Evolutionary conservation across 345 rosid genomes (phyloP).

Genomic region (Aquilaria yunnanensis): DNA sequence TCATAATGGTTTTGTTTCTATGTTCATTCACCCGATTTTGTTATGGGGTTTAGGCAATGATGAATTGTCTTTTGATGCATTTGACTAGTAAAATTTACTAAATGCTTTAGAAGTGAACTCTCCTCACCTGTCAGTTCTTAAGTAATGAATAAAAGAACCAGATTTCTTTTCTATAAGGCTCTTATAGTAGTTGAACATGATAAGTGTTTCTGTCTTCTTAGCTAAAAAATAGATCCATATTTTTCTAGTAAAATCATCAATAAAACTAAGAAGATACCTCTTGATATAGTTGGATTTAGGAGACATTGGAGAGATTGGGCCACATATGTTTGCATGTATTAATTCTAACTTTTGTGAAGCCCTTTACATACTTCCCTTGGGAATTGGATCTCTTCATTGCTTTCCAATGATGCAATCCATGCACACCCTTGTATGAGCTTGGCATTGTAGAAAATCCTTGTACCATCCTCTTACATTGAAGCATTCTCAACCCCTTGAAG

Average conservation of each 20-base stretch:
- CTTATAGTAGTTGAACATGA: neutral
- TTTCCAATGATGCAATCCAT: neutral
- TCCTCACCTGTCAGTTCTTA: neutral
- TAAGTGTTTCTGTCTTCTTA: too few species aligned
- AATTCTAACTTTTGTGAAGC: neutral
- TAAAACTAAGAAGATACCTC: neutral
- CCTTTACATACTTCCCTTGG: neutral
- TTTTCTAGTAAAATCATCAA: neutral
- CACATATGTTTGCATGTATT: neutral
- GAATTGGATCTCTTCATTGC: neutral
- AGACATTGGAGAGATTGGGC: neutral
- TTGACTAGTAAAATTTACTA: neutral
- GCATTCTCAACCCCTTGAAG: too few species aligned
- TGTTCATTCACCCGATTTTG: neutral
- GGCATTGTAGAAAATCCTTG: too few species aligned
- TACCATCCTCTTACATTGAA: too few species aligned
- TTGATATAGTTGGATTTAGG: neutral
- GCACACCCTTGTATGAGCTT: neutral
- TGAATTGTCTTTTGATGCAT: neutral
- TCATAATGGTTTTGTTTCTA: conserved; percentile 7
- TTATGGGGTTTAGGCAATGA: neutral
- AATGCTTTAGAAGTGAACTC: neutral
- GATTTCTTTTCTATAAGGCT: conserved; percentile 1
- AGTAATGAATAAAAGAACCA: neutral
- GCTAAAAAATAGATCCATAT: neutral